Evolutionary conservation across 805 yeast genomes (phyloP).

Genomic region (Schwanniomyces vanrijiae): DNA sequence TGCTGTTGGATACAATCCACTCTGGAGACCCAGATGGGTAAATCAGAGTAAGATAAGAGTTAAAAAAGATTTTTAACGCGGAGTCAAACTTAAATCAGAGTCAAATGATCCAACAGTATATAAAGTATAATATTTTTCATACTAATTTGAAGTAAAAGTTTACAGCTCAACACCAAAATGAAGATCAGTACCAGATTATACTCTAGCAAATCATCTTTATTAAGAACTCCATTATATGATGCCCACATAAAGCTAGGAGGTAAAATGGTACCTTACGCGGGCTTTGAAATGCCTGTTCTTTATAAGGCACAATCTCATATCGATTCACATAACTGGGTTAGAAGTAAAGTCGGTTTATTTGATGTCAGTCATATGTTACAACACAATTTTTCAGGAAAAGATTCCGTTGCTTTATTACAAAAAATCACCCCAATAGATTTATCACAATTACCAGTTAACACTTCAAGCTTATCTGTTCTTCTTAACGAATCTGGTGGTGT

Average conservation of each 20-base stretch:
- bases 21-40: too few species aligned
- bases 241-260: slow-evolving; percentile 79
- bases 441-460: slow-evolving; percentile 50
- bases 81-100: slow-evolving; percentile 2
- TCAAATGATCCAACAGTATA: slow-evolving; percentile 1
- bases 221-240: slow-evolving; percentile 78
- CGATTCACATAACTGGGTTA: slow-evolving; percentile 94
- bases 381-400: slow-evolving; percentile 72
- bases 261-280: slow-evolving; percentile 94
- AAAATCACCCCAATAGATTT: slow-evolving; percentile 88
- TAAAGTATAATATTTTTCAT: neutral
- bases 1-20: too few species aligned
- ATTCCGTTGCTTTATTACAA: slow-evolving; percentile 67
- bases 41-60: neutral
- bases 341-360: slow-evolving; percentile 83
- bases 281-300: slow-evolving; percentile 92
- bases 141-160: neutral
- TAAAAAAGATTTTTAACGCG: neutral
- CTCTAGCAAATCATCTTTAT: slow-evolving; percentile 28
- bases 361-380: slow-evolving; percentile 98
- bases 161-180: neutral
- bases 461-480: slow-evolving; percentile 75
- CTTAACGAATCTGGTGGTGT: slow-evolving; percentile 76
- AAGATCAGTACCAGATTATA: slow-evolving; percentile 18
- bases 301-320: slow-evolving; percentile 84